Conservation (phyloP, 768 basidiomycete genomes). For the Gyrodon lividus region DNA sequence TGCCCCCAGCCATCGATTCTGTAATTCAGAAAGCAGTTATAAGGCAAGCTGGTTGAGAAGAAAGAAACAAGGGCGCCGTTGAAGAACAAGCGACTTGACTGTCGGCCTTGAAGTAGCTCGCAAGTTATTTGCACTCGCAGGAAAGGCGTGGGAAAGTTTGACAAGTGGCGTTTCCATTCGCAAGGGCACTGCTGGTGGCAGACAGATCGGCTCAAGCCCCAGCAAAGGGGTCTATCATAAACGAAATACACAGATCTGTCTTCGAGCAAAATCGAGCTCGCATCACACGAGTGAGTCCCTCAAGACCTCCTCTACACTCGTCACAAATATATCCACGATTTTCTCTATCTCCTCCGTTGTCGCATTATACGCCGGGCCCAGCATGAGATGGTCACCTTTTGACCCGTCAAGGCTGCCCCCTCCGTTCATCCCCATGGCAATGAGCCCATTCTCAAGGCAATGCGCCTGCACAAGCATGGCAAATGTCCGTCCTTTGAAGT, state of each 20-base stretch:
- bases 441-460: conserved; percentile 61
- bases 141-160: conserved; percentile 31
- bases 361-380: conserved; percentile 81
- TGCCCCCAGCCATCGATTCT: conserved; percentile 83
- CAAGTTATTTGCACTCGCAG: conserved; percentile 14
- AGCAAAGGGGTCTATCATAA: background rate
- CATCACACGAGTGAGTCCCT: conserved; percentile 30
- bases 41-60: conserved; percentile 23
- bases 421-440: conserved; percentile 74
- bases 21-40: conserved; percentile 17
- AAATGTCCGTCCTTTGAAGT: conserved; percentile 55
- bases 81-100: conserved; percentile 18
- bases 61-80: conserved; percentile 21
- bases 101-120: conserved; percentile 19
- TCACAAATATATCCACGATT: conserved; percentile 66
- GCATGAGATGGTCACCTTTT: conserved; percentile 68
- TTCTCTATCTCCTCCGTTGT: conserved; percentile 64
- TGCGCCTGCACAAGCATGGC: conserved; percentile 71
- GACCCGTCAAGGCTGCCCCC: conserved; percentile 68
- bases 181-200: too few relatives aligned
- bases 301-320: conserved; percentile 64
- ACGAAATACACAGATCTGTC: background rate
- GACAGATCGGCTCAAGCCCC: background rate
- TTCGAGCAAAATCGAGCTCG: background rate
- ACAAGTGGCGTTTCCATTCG: conserved; percentile 13